phyloP scores from a whole-genome alignment of 1,284 basidiomycete species.

The Ustanciosporium gigantosporum region DNA sequence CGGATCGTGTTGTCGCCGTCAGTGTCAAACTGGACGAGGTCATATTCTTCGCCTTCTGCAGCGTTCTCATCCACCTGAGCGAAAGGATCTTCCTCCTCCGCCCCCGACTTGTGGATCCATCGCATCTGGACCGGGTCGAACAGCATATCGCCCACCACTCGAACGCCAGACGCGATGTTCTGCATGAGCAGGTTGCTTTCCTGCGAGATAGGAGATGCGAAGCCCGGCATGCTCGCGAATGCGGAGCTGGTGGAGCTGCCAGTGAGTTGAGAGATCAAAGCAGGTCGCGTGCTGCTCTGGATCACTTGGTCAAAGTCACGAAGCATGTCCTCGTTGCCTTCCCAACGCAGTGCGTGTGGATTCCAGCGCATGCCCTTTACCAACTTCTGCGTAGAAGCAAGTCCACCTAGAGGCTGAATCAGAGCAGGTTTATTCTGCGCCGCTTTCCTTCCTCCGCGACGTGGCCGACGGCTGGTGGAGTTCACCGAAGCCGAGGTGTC shows the following conservation, averaged over 20 bases:
- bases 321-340: constrained; percentile 88
- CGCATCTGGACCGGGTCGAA: constrained; percentile 92
- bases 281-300: constrained; percentile 83
- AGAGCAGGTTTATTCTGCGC: constrained; percentile 31
- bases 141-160: constrained; percentile 93
- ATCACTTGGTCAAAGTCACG: constrained; percentile 84
- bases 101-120: constrained; percentile 78
- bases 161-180: constrained; percentile 62
- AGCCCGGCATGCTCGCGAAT: constrained; percentile 14
- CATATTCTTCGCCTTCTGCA: constrained; percentile 1
- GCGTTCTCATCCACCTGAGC: constrained; percentile 30
- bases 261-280: constrained; percentile 70
- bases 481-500: too few species aligned
- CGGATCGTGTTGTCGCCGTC: constrained; percentile 30
- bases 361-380: constrained; percentile 92
- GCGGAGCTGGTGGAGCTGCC: constrained; percentile 31
- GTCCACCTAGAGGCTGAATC: constrained; percentile 42
- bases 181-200: constrained; percentile 26
- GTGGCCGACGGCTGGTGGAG: constrained; percentile 4
- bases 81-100: constrained; percentile 69
- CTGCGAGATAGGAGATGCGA: constrained; percentile 16
- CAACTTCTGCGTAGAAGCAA: constrained; percentile 20
- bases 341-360: constrained; percentile 83
- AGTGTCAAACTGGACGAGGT: neutral
- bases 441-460: constrained; percentile 63